A percentile compares a stretch with the other conserved stretches of the same genome.
Conservation (phyloP, 179 eudicot genomes). For the Silene noctiflora region DNA sequence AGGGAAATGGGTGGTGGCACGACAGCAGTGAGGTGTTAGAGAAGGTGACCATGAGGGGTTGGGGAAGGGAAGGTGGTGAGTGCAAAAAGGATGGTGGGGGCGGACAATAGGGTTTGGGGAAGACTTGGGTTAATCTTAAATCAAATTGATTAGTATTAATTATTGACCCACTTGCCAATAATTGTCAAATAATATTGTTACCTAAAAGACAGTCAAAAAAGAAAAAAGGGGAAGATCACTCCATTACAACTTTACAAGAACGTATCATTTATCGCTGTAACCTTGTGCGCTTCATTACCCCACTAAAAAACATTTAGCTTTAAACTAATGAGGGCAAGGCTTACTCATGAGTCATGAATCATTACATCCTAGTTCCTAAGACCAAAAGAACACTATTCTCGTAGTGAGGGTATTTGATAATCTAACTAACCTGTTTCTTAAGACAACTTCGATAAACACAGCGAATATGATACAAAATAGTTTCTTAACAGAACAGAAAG, state of each 20-base stretch:
- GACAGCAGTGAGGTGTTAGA: background rate
- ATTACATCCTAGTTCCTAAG: background rate
- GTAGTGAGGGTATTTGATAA: background rate
- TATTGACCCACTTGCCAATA: background rate
- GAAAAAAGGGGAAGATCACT: background rate
- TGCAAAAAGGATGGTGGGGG: background rate
- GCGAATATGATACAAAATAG: background rate
- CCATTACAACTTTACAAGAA: background rate
- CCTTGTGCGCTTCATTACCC: background rate
- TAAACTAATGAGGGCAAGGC: background rate
- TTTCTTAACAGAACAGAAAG: background rate
- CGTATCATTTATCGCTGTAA: background rate
- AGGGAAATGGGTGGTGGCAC: background rate
- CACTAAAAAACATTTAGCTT: background rate
- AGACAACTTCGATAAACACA: constrained; percentile 5
- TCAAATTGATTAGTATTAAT: background rate
- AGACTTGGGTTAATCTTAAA: background rate
- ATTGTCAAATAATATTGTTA: no score
- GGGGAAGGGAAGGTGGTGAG: background rate
- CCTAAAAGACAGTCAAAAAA: background rate
- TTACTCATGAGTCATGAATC: no score
- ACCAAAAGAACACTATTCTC: background rate
- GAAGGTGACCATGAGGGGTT: background rate
- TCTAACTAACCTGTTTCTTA: background rate
- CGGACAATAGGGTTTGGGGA: background rate